Evolutionary conservation across 441 rosid genomes (phyloP).

Genomic region (Erysimum pusillum): DNA sequence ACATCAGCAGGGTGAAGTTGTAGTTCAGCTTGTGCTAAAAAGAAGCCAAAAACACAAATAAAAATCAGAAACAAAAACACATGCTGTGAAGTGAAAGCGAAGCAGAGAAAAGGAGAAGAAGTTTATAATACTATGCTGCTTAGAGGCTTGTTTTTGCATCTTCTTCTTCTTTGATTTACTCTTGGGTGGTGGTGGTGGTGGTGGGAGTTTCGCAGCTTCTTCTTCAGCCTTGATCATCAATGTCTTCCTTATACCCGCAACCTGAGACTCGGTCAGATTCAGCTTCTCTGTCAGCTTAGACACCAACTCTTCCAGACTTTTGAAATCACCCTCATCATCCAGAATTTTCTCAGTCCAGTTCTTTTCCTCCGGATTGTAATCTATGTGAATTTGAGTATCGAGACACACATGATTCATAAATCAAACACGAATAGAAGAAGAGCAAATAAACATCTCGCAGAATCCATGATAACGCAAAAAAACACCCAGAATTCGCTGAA

Average conservation of each 20-base stretch:
- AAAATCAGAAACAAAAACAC: background rate
- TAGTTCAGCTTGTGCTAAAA: background rate
- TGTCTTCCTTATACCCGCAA: background rate
- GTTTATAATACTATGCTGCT: background rate
- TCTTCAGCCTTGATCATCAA: background rate
- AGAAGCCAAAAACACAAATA: background rate
- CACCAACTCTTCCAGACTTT: background rate
- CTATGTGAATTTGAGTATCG: background rate
- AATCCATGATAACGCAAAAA: constrained; percentile 1
- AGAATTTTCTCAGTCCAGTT: background rate
- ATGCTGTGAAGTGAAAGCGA: background rate
- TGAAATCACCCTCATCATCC: constrained; percentile 12
- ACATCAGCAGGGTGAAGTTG: background rate
- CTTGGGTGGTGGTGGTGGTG: background rate
- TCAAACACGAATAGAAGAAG: background rate
- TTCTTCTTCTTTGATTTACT: background rate
- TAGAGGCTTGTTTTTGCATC: constrained; percentile 1
- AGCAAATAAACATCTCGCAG: background rate
- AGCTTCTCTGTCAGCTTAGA: constrained; percentile 1
- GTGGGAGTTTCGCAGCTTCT: background rate
- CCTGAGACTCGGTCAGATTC: constrained; percentile 1
- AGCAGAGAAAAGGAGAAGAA: background rate
- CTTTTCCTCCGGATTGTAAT: background rate
- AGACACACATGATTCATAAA: background rate
- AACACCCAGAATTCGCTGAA: background rate